Evolutionary conservation across 1,284 basidiomycete species (phyloP), one percentile per base, ranked within the genome.

Genomic region (Ganoderma leucocontextum): DNA sequence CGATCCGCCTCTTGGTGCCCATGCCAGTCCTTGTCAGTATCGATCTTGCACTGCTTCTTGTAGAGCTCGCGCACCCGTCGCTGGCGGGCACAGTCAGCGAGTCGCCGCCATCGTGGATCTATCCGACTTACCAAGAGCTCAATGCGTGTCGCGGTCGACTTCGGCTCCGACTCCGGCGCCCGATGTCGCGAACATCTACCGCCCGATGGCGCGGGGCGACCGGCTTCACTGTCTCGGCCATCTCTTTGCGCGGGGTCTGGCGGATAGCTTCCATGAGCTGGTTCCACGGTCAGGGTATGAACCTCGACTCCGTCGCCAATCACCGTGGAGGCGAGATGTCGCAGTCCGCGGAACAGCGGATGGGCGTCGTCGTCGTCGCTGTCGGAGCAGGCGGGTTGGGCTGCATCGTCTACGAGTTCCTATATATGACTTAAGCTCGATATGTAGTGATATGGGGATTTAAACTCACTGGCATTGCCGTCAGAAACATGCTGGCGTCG

Each of bases 21-120:
- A 12, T 53, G 25, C 49, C 49, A 53, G 25, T 53, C 49, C 49
- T 53, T 53, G 49, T 53, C 25, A 4, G 49, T 33, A n/a, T 53
- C 12, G 29, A 53, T 53, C 49, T 17, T 12, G 49, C 49, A 53
- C 7, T 53, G 25, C 49, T 53, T 33, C 49, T 53, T 53, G 25
- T 53, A 53, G 13, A 53, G 49, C 49, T 25, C 29, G 49, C 49
- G 49, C 4, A 53, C 49, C 12, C 22, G 49, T 53, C 49, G 49
- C 49, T 53, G 49, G 22, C 13, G 13, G 10, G 10, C 49, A 33
- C 22, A 29, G 49, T 53, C 29, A 53, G 25, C 6, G 4, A 47
- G n/a, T 2, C 25, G 12, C 22, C 49, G 12, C 25, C 12, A 15
- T 53, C 10, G 25, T 12, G 25, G 4, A 15, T 29, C 29, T 33